Base-by-base conservation (phyloP, 441 rosid genomes). In the Adansonia rubrostipa region DNA sequence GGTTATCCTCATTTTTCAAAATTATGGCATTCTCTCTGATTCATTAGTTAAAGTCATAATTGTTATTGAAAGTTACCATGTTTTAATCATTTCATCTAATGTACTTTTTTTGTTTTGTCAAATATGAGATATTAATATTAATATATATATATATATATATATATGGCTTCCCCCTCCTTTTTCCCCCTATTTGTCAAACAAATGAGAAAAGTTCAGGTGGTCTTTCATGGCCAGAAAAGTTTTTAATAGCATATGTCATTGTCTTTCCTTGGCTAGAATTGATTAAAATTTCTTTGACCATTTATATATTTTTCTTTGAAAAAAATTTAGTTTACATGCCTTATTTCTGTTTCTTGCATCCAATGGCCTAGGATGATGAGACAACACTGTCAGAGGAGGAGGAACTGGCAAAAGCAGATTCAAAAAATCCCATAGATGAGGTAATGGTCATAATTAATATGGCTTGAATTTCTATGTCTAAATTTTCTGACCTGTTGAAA, bases 361-460 rank as follows among this genome's bases (percentile, higher is more conserved):
- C 24, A 72, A 79, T 85, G 75, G 36, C 70, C 70, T 84, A 97
- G 99, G 99, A 97, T 87, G 99, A 97, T 80, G 99, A 97, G 88
- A 85, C 97, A 54, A 95, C 99, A 71, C 85, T 93, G 80, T 86
- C 84, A 6, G 94, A 91, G 77, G 99, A 97, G 88, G 99, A 95
- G 86, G 93, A 92, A 82, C 77, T 95, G 82, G 97, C 97, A 71
- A 92, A 88, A 82, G 88, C 82, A 76, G 99, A 97, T 87, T 77
- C 85, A 80, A 82, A 79, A 68, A 89, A 88, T 83, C 88, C 87
- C 50, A 76, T 78, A 42, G 93, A 97, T 83, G 99, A 97, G 97
- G 99, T 95, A 83, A 75, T 51, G 47, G 70, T 56, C 78, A 71
- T 70, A 65, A 60, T 79, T 20, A 45, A 15, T 78, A n/a, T 79